Evolutionary conservation across 1,139 yeast genomes (phyloP).

Genomic region (Nakaseomyces bracarensis): DNA sequence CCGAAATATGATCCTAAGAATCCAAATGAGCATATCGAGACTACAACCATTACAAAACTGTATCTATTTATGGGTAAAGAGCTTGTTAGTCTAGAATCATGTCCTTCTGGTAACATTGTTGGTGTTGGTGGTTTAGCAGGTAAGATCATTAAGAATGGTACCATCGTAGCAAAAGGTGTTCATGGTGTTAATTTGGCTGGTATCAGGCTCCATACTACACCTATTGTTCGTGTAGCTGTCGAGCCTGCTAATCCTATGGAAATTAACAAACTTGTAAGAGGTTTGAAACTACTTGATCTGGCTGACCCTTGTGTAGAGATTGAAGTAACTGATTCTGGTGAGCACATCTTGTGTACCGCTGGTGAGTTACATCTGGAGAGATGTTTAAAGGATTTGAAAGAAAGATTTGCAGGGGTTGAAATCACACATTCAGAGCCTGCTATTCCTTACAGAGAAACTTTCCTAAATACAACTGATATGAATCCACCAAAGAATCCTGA

Average conservation of each 20-base stretch:
- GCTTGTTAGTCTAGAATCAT: slow-evolving; percentile 62
- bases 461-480: slow-evolving; percentile 43
- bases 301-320: slow-evolving; percentile 94
- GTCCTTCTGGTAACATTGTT: slow-evolving; percentile 92
- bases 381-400: slow-evolving; percentile 79
- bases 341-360: slow-evolving; percentile 86
- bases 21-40: slow-evolving; percentile 53
- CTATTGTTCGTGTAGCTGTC: slow-evolving; percentile 87
- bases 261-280: slow-evolving; percentile 65
- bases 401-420: slow-evolving; percentile 87
- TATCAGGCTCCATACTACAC: slow-evolving; percentile 58
- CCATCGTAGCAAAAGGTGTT: slow-evolving; percentile 46
- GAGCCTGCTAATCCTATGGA: slow-evolving; percentile 87
- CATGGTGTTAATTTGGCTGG: slow-evolving; percentile 67
- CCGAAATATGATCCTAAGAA: slow-evolving; percentile 76
- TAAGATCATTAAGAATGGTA: slow-evolving; percentile 76
- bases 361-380: slow-evolving; percentile 91
- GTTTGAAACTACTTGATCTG: slow-evolving; percentile 67
- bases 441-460: slow-evolving; percentile 89
- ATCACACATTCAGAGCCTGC: slow-evolving; percentile 85
- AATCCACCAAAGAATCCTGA: slow-evolving; percentile 36
- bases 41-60: slow-evolving; percentile 52
- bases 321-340: slow-evolving; percentile 80
- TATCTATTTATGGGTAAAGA: slow-evolving; percentile 91
- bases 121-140: slow-evolving; percentile 91